A percentile compares a stretch with the other conserved stretches of the same genome.
Conservation (phyloP, 257 asterid species). For the Scutellaria baicalensis region DNA sequence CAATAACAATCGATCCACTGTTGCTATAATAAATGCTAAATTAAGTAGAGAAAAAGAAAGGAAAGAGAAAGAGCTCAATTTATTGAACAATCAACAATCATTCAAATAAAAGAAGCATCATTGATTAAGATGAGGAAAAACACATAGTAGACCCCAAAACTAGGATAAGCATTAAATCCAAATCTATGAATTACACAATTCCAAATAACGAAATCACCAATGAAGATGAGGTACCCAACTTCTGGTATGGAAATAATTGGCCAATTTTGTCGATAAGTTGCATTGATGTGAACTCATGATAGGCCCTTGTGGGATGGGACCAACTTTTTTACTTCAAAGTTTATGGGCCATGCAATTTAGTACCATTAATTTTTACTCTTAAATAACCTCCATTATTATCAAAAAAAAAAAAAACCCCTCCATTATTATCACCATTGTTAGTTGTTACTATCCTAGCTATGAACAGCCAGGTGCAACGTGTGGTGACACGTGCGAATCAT, state of each 20-base stretch:
- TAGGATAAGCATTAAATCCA: constrained; percentile 8
- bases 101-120: constrained; percentile 2
- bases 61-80: neutral
- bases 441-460: too few species aligned
- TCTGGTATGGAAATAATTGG: neutral
- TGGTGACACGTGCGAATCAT: too few species aligned
- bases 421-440: too few species aligned
- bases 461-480: too few species aligned
- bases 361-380: neutral
- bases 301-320: neutral
- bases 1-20: too few species aligned
- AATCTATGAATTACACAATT: neutral
- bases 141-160: constrained; percentile 2
- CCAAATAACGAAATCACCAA: neutral
- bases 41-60: neutral
- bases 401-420: too few species aligned
- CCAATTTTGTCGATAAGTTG: neutral
- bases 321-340: neutral
- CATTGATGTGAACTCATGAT: constrained; percentile 6
- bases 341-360: neutral
- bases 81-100: neutral
- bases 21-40: too few species aligned
- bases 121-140: neutral
- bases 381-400: neutral
- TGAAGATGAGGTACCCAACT: neutral